Evolutionary conservation across 2,329 filamentous ascomycete genomes (phyloP).

Genomic region (Zymoseptoria brevis): DNA sequence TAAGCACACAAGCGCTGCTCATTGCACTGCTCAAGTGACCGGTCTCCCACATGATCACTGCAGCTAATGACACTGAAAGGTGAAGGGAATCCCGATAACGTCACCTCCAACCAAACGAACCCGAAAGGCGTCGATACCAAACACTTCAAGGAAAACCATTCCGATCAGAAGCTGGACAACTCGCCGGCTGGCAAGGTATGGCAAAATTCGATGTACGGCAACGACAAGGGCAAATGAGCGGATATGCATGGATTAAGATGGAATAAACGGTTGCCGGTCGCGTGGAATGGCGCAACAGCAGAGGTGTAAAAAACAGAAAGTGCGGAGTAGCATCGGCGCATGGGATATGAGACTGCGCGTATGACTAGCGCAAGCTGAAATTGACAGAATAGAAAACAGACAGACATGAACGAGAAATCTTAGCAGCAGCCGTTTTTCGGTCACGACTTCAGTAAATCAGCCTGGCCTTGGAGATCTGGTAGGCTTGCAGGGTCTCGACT

Average conservation of each 20-base stretch:
- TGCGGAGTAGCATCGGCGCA: background rate
- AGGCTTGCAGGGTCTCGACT: too few relatives aligned
- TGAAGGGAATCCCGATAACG: constrained; percentile 21
- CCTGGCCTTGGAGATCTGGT: too few relatives aligned
- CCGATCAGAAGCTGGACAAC: constrained; percentile 23
- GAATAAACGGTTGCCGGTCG: background rate
- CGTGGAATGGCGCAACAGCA: background rate
- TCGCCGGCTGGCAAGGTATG: constrained; percentile 20
- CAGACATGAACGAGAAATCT: background rate
- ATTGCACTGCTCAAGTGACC: background rate
- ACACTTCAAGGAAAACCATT: constrained; percentile 27
- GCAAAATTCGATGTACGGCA: constrained; percentile 28
- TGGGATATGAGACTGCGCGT: background rate
- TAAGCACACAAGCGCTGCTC: background rate
- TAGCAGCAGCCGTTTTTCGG: background rate
- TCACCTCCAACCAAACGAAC: constrained; percentile 18
- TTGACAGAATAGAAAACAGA: background rate
- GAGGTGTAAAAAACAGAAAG: background rate
- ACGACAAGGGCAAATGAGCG: constrained; percentile 29
- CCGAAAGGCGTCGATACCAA: constrained; percentile 26
- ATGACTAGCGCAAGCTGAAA: background rate
- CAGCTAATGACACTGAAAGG: background rate
- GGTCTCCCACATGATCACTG: background rate
- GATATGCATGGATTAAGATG: background rate
- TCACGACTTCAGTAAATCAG: too few relatives aligned